Evolutionary conservation across 257 asterid genomes (phyloP), one percentile per base, ranked within the genome.

Genomic region (Perilla frutescens): DNA sequence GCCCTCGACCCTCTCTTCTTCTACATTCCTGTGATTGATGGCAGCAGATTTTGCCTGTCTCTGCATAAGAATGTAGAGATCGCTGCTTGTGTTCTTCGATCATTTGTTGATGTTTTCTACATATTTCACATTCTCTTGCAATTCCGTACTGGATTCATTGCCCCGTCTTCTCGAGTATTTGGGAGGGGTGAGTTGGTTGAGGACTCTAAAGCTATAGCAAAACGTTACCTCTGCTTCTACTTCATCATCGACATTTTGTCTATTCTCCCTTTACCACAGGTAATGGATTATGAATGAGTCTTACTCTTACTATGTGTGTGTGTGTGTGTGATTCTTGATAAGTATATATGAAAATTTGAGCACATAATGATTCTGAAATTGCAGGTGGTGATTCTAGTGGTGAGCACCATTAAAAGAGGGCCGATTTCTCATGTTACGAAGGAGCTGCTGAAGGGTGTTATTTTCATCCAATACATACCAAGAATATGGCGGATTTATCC

Each of bases 221-320:
- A 80, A 45, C 78, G 91, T 10, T 89, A 89, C 78, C 40, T 89
- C 59, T 50, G 6, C 1, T 80, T 87, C 34, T 81, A 87, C 78
- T 89, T 89, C 82, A 7, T 81, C 62, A 26, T 89, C 3, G 96
- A 89, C 65, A 7, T 89, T 41, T 77, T 84, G 62, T 81, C 96
- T 6, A 70, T 87, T 75, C 91, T 89, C 70, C 96, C 96, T 26
- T 54, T 89, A 31, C 96, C 96, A 45, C 96, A 89, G 90, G 91
- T 88, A 71, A 20, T 20, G 26, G 26, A 20, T 20, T 20, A 20
- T 20, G 26, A 20, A 20, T 20, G 26, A 20, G 26, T 20, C 26
- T 20, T 20, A 20, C 26, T 20, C 26, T 20, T 20, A 20, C 26
- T 20, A 20, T 20, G 1, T 20, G 1, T 20, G 26, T 20, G 26